Base-by-base conservation (phyloP, 2,329 filamentous ascomycete genomes). In the Colletotrichum acutatum region DNA sequence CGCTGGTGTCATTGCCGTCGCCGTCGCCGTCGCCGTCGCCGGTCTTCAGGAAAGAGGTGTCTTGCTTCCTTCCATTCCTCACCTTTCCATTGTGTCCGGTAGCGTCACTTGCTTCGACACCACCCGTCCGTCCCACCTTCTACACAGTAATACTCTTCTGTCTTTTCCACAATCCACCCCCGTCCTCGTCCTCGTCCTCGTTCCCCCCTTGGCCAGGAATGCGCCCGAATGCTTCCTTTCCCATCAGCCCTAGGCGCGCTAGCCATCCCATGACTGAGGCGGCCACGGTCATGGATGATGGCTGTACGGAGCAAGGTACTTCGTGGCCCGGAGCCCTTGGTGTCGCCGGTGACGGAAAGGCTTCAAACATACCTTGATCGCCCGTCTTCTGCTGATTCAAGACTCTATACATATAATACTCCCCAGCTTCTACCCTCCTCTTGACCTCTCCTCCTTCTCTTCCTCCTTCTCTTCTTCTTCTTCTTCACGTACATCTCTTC, bases 341-440 rank as follows among this genome's bases (percentile, higher is more conserved):
- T 3, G 56, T 14, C 19, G 56, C 28, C 19, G 19, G 56, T 34
- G 56, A 54, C 46, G 34, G 32, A 60, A 71, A 66, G 42, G 42
- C 30, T 66, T 66, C 66, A 71, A 49, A 49, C 52, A 68, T 54
- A 63, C 65, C 65, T 69, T 34, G 66, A 69, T 57, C n/a, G 59
- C 46, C 69, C 66, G 37, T 64, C 26, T n/a, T n/a, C 16, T 49
- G 19, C 42, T 49, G 42, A 49, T 49, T 49, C 42, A 49, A 49
- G 42, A 49, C 26, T 52, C 22, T 16, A 30, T 70, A 8, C 30
- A 30, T 34, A 34, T 42, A 46, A 24, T 28, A 22, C 46, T 63
- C 22, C 19, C 30, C 30, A 24, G n/a, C 69, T 53, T 72, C 65
- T 34, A 30, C 14, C 61, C 53, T 22, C 52, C 24, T n/a, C 42